These are phyloP conservation scores for Striga asiatica DNA, from an alignment of 257 asterid genomes.

Conservation along the genomic window DNA sequence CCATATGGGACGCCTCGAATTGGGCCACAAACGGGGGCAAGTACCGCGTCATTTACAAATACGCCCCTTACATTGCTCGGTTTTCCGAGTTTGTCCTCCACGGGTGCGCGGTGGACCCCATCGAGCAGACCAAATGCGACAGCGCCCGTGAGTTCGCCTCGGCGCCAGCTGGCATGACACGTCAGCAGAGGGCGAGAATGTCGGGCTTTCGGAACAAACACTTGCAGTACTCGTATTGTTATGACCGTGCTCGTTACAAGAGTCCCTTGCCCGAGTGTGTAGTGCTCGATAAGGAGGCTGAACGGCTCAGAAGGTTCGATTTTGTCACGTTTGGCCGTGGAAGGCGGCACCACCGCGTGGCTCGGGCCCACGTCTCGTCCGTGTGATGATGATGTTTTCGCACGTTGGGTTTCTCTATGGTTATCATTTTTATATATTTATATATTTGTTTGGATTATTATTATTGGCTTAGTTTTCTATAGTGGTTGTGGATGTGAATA, in stretches of 20 bases:
- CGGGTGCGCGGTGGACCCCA: conserved; percentile 63
- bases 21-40: conserved; percentile 92
- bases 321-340: conserved; percentile 66
- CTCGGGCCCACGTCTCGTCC: conserved; percentile 16
- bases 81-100: conserved; percentile 68
- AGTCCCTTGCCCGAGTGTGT: conserved; percentile 47
- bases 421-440: background rate
- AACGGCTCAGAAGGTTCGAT: conserved; percentile 44
- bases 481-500: conserved; percentile 34
- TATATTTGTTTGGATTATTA: background rate
- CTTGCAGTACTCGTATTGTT: conserved; percentile 78
- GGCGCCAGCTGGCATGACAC: conserved; percentile 28
- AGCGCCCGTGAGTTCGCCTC: conserved; percentile 12
- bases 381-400: conserved; percentile 15
- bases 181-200: conserved; percentile 35
- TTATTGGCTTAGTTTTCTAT: background rate
- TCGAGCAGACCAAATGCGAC: conserved; percentile 37
- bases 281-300: conserved; percentile 46
- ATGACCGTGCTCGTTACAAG: conserved; percentile 51
- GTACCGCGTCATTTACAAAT: conserved; percentile 58
- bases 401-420: too few species aligned
- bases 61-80: conserved; percentile 55
- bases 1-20: conserved; percentile 84
- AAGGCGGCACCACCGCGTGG: conserved; percentile 29
- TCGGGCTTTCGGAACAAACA: conserved; percentile 42